Base-by-base conservation (phyloP, 441 rosid genomes). In the Syzygium syzygioides region DNA sequence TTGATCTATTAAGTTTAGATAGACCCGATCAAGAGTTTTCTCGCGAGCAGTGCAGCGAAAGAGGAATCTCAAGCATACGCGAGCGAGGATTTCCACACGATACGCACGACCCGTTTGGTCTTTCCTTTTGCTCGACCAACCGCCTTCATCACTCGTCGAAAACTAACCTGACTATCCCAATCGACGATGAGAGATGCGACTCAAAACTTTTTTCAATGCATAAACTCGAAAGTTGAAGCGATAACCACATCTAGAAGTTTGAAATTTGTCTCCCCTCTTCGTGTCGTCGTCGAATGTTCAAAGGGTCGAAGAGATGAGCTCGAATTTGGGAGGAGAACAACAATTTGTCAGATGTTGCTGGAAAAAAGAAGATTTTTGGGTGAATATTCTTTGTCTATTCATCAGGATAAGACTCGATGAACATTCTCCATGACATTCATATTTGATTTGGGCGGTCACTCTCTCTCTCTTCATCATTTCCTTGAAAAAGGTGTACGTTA, bases 361-460 rank as follows among this genome's bases (percentile, higher is more conserved):
- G 10, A 34, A 32, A 66, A 32, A 20, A 12, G 23, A 41, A 68
- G 80, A 71, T 71, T 71, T 34, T 55, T 41, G 45, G 59, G n/a
- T 85, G 89, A 84, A 89, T 87, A 89, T 88, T 89, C 90, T 87
- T 28, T 76, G 59, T 50, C 60, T 85, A 56, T 54, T 86, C 30
- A 20, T 71, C 28, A 11, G 37, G 50, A 71, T 71, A 20, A 52
- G 86, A 87, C 86, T 86, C 88, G 30, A 55, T n/a, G 19, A n/a
- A 34, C 59, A 13, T 41, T 50, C 54, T 28, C 45, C 41, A 28
- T 23, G 32, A 41, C 66, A 60, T 60, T 60, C 45, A 56, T 83
- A 68, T 87, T 86, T 86, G 91, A 92, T 87, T 92, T 92, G 95
- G 93, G 62, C 90, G 92, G 90, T 88, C 89, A 87, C 86, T 80